A percentile compares a stretch with the other conserved stretches of the same genome.
Conservation (phyloP, 495 filamentous ascomycete genomes). For the Penicillium angulare region DNA sequence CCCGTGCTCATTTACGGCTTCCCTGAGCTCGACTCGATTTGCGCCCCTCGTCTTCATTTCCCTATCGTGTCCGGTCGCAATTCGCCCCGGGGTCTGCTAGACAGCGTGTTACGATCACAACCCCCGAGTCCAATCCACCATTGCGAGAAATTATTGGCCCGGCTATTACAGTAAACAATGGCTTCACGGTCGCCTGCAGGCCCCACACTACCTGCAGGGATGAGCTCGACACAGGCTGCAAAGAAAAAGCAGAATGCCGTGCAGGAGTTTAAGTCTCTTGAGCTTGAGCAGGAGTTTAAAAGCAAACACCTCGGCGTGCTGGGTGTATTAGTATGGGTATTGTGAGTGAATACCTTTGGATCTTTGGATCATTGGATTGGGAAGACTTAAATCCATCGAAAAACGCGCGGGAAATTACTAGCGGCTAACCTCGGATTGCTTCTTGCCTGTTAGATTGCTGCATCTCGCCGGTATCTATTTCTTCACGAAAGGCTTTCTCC, state of each 20-base stretch:
- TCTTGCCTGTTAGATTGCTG: slow-evolving; percentile 50
- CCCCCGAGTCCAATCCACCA: no score
- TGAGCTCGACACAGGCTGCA: not conserved
- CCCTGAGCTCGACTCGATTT: slow-evolving; percentile 9
- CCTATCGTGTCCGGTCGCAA: not conserved
- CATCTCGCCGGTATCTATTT: slow-evolving; percentile 82
- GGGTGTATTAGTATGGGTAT: slow-evolving; percentile 42
- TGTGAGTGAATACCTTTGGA: slow-evolving; percentile 32
- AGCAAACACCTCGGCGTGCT: slow-evolving; percentile 39
- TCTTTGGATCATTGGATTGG: not conserved
- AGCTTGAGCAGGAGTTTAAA: slow-evolving; percentile 42
- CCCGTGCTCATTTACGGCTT: slow-evolving; percentile 24
- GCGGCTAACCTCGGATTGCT: slow-evolving; percentile 4
- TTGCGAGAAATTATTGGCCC: no score
- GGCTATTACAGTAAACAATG: slow-evolving; percentile 8
- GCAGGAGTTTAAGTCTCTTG: slow-evolving; percentile 21
- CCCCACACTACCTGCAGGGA: not conserved
- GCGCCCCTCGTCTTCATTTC: not conserved
- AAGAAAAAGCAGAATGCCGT: slow-evolving; percentile 16
- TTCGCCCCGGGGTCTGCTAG: no score
- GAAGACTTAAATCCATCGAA: not conserved
- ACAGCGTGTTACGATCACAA: no score
- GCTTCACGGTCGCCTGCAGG: slow-evolving; percentile 2
- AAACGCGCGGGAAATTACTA: not conserved
- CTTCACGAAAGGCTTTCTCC: slow-evolving; percentile 95